Evolutionary conservation across 192 early-diverging fungal genomes (phyloP).

Genomic region (Dispira simplex): DNA sequence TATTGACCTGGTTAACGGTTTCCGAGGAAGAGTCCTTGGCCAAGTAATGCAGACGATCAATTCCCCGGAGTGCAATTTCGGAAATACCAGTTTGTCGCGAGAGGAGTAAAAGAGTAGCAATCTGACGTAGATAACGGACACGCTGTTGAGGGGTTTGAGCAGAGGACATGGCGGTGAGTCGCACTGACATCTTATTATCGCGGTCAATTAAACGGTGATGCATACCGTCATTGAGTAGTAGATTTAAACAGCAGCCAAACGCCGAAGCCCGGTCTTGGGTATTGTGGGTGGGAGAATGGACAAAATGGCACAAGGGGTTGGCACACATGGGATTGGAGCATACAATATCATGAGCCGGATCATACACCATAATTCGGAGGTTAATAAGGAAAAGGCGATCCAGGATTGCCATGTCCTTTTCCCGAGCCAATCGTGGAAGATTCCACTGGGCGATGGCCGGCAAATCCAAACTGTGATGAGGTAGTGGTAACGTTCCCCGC

Average conservation of each 20-base stretch:
- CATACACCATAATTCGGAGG: slow-evolving; percentile 27
- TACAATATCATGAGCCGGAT: slow-evolving; percentile 20
- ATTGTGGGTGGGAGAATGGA: slow-evolving; percentile 23
- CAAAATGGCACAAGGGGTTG: slow-evolving; percentile 29
- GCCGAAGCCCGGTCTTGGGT: slow-evolving; percentile 30
- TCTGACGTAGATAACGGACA: slow-evolving; percentile 21
- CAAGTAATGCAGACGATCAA: slow-evolving; percentile 19
- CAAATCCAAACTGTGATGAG: slow-evolving; percentile 25
- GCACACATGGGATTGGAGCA: slow-evolving; percentile 27
- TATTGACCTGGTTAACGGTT: slow-evolving; percentile 16
- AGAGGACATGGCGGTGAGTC: slow-evolving; percentile 23
- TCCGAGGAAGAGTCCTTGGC: slow-evolving; percentile 19
- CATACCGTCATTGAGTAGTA: slow-evolving; percentile 31
- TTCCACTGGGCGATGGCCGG: slow-evolving; percentile 33
- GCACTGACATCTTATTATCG: slow-evolving; percentile 25
- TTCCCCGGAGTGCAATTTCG: slow-evolving; percentile 19
- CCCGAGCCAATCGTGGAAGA: slow-evolving; percentile 26
- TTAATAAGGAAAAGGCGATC: slow-evolving; percentile 29
- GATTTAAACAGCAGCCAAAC: slow-evolving; percentile 27
- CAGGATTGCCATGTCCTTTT: slow-evolving; percentile 25
- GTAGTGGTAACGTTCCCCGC: not conserved
- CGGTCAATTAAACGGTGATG: slow-evolving; percentile 24
- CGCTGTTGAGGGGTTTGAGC: slow-evolving; percentile 24
- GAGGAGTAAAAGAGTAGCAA: slow-evolving; percentile 25
- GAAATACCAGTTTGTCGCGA: slow-evolving; percentile 20